Percentiles rank a stretch among this genome's conserved stretches.
These are phyloP conservation scores for Gymnopilus dilepis DNA, from an alignment of 768 basidiomycete genomes.

Conservation along the genomic window DNA sequence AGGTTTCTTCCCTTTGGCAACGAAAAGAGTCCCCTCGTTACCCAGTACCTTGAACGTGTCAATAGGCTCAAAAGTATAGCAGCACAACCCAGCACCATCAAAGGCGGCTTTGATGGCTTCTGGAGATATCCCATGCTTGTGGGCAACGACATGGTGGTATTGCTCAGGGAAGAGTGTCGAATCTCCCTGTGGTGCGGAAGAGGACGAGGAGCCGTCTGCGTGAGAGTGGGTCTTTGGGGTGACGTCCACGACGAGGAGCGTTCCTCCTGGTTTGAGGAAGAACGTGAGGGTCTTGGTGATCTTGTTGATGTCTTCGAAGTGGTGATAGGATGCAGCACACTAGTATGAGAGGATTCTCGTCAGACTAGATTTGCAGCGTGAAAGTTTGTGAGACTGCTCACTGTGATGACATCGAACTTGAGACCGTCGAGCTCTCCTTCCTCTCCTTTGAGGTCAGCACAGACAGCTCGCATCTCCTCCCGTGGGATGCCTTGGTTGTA, in stretches of 20 bases:
- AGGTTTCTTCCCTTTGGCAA: slow-evolving; percentile 27
- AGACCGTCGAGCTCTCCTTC: slow-evolving; percentile 53
- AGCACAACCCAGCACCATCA: slow-evolving; percentile 28
- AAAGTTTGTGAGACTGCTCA: slow-evolving; percentile 38
- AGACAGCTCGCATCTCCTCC: slow-evolving; percentile 72
- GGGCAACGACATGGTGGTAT: slow-evolving; percentile 32
- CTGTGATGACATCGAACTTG: slow-evolving; percentile 74
- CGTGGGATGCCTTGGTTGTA: slow-evolving; percentile 62
- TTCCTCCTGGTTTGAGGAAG: slow-evolving; percentile 61
- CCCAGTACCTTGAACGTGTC: slow-evolving; percentile 26
- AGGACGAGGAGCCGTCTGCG: slow-evolving; percentile 8
- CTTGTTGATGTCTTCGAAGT: slow-evolving; percentile 53
- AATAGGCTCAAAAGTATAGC: slow-evolving; percentile 24
- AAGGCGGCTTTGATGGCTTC: slow-evolving; percentile 30
- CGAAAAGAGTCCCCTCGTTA: slow-evolving; percentile 25
- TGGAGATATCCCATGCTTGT: slow-evolving; percentile 35
- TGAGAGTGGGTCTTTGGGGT: slow-evolving; percentile 20
- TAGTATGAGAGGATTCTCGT: not conserved
- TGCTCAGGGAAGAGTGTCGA: slow-evolving; percentile 31
- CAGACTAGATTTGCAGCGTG: not conserved
- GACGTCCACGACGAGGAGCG: slow-evolving; percentile 60
- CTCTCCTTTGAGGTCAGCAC: slow-evolving; percentile 51
- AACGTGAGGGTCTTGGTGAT: slow-evolving; percentile 52
- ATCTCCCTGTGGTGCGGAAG: slow-evolving; percentile 4
- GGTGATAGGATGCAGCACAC: slow-evolving; percentile 57